These are phyloP conservation scores for Antarctomyces pellizariae DNA, from an alignment of 495 filamentous ascomycete genomes.

Conservation along the genomic window DNA sequence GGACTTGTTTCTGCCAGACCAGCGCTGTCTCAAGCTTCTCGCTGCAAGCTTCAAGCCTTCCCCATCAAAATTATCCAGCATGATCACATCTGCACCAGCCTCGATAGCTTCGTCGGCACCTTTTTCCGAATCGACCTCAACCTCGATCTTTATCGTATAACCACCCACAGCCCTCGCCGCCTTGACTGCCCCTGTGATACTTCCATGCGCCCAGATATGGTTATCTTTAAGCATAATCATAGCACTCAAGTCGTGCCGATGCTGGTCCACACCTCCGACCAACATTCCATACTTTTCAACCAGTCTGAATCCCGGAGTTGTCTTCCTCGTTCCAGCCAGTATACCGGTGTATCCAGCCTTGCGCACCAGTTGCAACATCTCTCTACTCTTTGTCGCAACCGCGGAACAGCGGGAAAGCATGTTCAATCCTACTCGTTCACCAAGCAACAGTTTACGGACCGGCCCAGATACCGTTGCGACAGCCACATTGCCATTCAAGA, in stretches of 20 bases:
- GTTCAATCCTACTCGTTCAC: slow-evolving; percentile 84
- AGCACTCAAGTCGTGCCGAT: slow-evolving; percentile 70
- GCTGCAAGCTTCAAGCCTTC: slow-evolving; percentile 54
- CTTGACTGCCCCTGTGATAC: slow-evolving; percentile 59
- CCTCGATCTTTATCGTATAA: slow-evolving; percentile 84
- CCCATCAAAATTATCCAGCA: slow-evolving; percentile 84
- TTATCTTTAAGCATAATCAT: slow-evolving; percentile 99
- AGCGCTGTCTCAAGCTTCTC: slow-evolving; percentile 46
- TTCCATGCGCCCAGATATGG: slow-evolving; percentile 67
- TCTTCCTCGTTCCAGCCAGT: slow-evolving; percentile 92
- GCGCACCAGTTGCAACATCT: slow-evolving; percentile 25
- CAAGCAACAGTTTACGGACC: slow-evolving; percentile 64
- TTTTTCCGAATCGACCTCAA: slow-evolving; percentile 69
- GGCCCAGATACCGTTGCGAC: slow-evolving; percentile 73
- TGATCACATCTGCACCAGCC: slow-evolving; percentile 84
- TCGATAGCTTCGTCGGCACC: slow-evolving; percentile 78
- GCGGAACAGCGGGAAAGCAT: slow-evolving; percentile 80
- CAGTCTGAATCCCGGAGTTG: slow-evolving; percentile 82
- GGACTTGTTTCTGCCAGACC: slow-evolving; percentile 32
- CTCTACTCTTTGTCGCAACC: slow-evolving; percentile 48
- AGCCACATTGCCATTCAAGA: slow-evolving; percentile 28
- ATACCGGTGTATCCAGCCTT: slow-evolving; percentile 50
- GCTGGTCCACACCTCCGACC: slow-evolving; percentile 73
- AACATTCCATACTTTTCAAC: slow-evolving; percentile 98
- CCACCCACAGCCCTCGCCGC: slow-evolving; percentile 70